Evolutionary conservation across 225 moss, liverwort and hornwort species (phyloP), one percentile per base, ranked within the genome.

Genomic region (Pseudoscleropodium purum): DNA sequence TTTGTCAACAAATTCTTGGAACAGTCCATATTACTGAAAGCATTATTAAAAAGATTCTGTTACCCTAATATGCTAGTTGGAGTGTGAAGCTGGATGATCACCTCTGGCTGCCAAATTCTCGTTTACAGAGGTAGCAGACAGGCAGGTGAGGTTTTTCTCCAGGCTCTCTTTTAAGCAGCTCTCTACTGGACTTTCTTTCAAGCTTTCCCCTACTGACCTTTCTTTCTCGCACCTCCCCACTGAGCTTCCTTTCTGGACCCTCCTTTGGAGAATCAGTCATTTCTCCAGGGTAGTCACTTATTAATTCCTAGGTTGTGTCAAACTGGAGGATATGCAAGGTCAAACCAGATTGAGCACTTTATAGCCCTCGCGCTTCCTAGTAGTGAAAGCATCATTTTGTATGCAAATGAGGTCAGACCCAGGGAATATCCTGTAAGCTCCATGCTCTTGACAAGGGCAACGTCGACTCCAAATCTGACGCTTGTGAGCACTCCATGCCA

Each of bases 91-190:
- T 87, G 87, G 70, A 82, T 76, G 79, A 52, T 37, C 62, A 96
- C 96, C 96, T 96, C 91, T 93, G 94, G 59, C 91, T 95, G 37
- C 96, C 96, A 16, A 96, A 94, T 89, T 96, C 96, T 51, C 91
- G 91, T 64, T 94, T 94, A 82, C 96, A 96, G 59, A 95, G 88
- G 89, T 96, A 95, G 90, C 96, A 96, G 75, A 92, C 78, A 75
- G 95, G 92, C 87, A 96, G 89, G 62, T 91, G 92, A 79, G 96
- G 95, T 41, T 92, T 86, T 41, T 92, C 86, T 72, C 90, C 83
- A 64, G 26, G 89, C 74, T 92, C 86, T 61, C 86, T 66, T 79
- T 80, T 67, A 49, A 59, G 83, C 65, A 89, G 91, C 69, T 86
- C 83, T 73, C 84, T 88, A 66, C n/a, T 88, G 34, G 84, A 75